Evolutionary conservation across 352 stramenopile genomes (phyloP).

Genomic region (Salisapilia sapeloensis): DNA sequence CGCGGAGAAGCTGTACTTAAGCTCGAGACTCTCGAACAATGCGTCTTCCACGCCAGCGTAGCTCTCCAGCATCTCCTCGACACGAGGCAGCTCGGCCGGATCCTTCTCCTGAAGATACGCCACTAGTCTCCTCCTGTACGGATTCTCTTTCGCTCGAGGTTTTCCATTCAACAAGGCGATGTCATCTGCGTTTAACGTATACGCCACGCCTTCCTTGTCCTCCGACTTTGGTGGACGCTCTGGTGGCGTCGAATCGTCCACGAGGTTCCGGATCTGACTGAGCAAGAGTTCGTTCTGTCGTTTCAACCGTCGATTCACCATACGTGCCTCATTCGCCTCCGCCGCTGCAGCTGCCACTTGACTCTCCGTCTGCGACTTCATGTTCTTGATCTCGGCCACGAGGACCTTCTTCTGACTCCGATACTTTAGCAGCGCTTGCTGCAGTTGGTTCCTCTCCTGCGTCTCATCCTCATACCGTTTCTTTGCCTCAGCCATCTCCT

Average conservation of each 20-base stretch:
- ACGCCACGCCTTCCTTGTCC: constrained; percentile 18
- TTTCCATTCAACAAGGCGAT: constrained; percentile 60
- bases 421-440: constrained; percentile 60
- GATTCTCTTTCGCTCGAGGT: constrained; percentile 8
- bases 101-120: constrained; percentile 50
- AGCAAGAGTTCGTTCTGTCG: constrained; percentile 70
- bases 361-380: constrained; percentile 53
- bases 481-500: constrained; percentile 53
- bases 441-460: constrained; percentile 26
- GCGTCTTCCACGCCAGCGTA: constrained; percentile 57
- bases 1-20: constrained; percentile 73
- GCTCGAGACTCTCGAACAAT: constrained; percentile 63
- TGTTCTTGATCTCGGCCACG: constrained; percentile 59
- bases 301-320: constrained; percentile 71
- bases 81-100: constrained; percentile 32
- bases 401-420: constrained; percentile 62
- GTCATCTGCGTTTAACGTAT: constrained; percentile 48
- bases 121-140: constrained; percentile 27
- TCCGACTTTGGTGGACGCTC: constrained; percentile 24
- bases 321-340: constrained; percentile 69
- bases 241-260: constrained; percentile 28
- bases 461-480: constrained; percentile 55
- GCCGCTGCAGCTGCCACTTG: constrained; percentile 70
- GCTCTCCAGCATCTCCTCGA: constrained; percentile 62
- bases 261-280: constrained; percentile 58